A percentile compares a stretch with the other conserved stretches of the same genome.
Evolutionary conservation across 768 basidiomycete species (phyloP).

Genomic region (Hericium coralloides): DNA sequence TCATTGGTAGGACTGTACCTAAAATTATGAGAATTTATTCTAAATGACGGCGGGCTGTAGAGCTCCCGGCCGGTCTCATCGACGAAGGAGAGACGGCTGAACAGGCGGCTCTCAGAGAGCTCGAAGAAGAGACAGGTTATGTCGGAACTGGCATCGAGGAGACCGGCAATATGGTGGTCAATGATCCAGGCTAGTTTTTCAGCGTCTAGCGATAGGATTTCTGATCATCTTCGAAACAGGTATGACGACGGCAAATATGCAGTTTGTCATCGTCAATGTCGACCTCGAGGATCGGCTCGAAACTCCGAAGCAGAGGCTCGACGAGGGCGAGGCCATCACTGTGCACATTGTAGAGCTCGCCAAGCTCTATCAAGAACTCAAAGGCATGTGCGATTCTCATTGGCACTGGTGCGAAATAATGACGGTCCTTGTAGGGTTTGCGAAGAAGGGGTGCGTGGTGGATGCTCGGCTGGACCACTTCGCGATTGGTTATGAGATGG

Average conservation of each 20-base stretch:
- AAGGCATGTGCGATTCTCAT: conserved; percentile 52
- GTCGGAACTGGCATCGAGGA: conserved; percentile 56
- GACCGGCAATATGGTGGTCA: conserved; percentile 50
- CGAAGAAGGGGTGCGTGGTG: conserved; percentile 37
- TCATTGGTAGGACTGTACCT: conserved; percentile 51
- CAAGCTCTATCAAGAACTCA: conserved; percentile 52
- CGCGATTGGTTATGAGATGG: conserved; percentile 57
- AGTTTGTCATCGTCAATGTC: conserved; percentile 68
- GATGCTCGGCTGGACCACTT: conserved; percentile 77
- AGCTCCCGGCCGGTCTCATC: conserved; percentile 70
- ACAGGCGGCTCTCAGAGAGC: conserved; percentile 75
- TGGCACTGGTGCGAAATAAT: too few relatives aligned
- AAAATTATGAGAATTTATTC: background rate
- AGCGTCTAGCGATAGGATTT: background rate
- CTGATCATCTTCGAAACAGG: conserved; percentile 32
- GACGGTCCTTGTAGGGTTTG: background rate
- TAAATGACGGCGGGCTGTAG: conserved; percentile 20
- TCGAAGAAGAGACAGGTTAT: conserved; percentile 91
- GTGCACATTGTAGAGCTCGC: conserved; percentile 60
- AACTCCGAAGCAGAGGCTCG: conserved; percentile 65
- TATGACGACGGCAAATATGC: conserved; percentile 93
- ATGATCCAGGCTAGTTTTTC: conserved; percentile 54
- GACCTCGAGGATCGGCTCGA: conserved; percentile 57
- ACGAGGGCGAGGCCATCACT: conserved; percentile 80
- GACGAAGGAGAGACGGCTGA: conserved; percentile 81